Conservation (phyloP, 2,329 filamentous ascomycete genomes). For the Chalaropsis thielavioides region DNA sequence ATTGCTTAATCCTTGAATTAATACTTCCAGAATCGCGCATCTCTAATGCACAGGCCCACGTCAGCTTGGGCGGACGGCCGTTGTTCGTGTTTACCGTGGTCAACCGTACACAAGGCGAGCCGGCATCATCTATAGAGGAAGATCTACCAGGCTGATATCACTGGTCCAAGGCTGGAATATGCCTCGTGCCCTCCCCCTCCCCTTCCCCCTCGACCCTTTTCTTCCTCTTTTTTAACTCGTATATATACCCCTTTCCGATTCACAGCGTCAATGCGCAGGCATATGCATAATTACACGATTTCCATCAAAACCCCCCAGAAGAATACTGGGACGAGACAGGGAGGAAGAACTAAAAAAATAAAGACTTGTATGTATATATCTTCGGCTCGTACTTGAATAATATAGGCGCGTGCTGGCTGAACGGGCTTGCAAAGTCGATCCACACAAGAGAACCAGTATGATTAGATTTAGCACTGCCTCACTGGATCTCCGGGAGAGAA, state of each 20-base stretch:
- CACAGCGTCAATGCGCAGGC: not conserved
- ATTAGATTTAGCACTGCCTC: slow-evolving; percentile 4
- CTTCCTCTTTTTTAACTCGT: not conserved
- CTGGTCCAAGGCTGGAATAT: not conserved
- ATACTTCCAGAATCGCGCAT: not conserved
- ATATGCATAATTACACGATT: not conserved
- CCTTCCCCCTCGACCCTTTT: not conserved
- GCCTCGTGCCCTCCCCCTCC: not conserved
- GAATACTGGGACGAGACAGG: not conserved
- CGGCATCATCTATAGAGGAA: not conserved
- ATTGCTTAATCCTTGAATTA: not conserved
- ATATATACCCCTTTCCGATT: not conserved
- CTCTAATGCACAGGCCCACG: not conserved
- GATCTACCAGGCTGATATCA: not conserved
- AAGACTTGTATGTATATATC: not conserved
- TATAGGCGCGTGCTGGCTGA: not conserved
- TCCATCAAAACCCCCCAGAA: not conserved
- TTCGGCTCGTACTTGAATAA: not conserved
- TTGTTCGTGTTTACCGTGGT: not conserved
- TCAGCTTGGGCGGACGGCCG: not conserved
- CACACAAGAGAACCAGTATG: not conserved
- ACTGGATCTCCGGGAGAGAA: not conserved
- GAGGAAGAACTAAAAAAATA: too few species aligned
- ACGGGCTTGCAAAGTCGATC: not conserved
- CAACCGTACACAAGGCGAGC: not conserved